These are phyloP conservation scores for Chlamydomonas reinhardtii DNA, from an alignment of 163 green algal species.

Conservation along the genomic window DNA sequence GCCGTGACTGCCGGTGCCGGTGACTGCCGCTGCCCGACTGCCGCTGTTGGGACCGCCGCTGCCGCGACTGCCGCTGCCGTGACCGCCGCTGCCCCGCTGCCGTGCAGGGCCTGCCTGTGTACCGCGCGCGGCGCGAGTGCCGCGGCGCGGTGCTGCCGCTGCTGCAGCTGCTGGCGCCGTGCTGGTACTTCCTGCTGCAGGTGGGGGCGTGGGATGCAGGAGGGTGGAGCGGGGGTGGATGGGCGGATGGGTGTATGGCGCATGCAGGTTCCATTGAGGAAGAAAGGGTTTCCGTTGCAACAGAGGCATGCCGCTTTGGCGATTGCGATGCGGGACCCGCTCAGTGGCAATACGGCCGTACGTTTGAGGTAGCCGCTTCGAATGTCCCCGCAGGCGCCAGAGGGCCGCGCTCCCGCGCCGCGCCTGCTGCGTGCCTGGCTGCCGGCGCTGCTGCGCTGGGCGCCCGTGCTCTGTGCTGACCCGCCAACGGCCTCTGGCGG, in stretches of 20 bases:
- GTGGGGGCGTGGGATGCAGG: not conserved
- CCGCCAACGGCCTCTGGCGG: not conserved
- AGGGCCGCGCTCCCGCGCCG: conserved; percentile 1
- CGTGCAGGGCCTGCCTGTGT: conserved; percentile 30
- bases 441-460: conserved; percentile 21
- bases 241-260: no score
- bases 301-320: no score
- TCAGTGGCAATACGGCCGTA: no score
- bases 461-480: not conserved
- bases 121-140: not conserved
- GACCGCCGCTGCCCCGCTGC: no score
- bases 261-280: no score
- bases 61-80: no score
- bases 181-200: conserved; percentile 39
- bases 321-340: no score
- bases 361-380: not conserved
- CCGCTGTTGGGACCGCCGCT: no score
- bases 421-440: conserved; percentile 32
- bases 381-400: not conserved
- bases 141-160: not conserved
- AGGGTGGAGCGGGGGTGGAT: no score
- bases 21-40: no score
- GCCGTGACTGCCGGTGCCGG: no score
- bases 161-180: conserved; percentile 18
- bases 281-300: no score